A percentile compares a stretch with the other conserved stretches of the same genome.
phyloP scores from a whole-genome alignment of 2,329 filamentous ascomycete genomes.

The Trichoderma semiorbis region DNA sequence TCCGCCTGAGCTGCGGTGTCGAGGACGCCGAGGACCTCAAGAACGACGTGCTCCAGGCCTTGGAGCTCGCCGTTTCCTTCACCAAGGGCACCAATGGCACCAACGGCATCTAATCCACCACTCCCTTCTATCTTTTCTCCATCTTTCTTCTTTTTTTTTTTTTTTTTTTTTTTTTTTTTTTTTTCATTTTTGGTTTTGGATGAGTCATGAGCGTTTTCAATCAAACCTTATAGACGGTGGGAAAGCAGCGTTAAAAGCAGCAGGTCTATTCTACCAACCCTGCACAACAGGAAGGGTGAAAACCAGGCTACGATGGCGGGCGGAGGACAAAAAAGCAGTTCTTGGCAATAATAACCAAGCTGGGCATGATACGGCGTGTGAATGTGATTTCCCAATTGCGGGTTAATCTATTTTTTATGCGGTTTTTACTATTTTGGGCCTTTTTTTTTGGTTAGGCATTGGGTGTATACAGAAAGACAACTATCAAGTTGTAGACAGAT shows the following conservation, averaged over 20 bases:
- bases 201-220: conserved; percentile 8
- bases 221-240: conserved; percentile 10
- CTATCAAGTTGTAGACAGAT: neutral
- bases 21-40: conserved; percentile 86
- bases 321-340: neutral
- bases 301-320: neutral
- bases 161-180: neutral
- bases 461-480: neutral
- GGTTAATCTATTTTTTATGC: neutral
- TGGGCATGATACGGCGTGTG: conserved; percentile 6
- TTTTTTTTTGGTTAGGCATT: neutral
- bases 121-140: neutral
- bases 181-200: neutral
- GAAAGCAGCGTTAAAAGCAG: neutral
- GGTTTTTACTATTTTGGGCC: neutral
- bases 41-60: conserved; percentile 75
- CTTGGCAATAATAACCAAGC: neutral
- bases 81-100: conserved; percentile 29
- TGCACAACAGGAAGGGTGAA: neutral
- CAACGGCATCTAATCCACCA: conserved; percentile 24
- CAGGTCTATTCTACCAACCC: neutral
- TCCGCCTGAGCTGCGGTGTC: conserved; percentile 88
- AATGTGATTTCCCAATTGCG: neutral
- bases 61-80: conserved; percentile 65
- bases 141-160: neutral